These are phyloP conservation scores for Delphinella strobiligena DNA, from an alignment of 2,329 filamentous ascomycete species.

Conservation along the genomic window DNA sequence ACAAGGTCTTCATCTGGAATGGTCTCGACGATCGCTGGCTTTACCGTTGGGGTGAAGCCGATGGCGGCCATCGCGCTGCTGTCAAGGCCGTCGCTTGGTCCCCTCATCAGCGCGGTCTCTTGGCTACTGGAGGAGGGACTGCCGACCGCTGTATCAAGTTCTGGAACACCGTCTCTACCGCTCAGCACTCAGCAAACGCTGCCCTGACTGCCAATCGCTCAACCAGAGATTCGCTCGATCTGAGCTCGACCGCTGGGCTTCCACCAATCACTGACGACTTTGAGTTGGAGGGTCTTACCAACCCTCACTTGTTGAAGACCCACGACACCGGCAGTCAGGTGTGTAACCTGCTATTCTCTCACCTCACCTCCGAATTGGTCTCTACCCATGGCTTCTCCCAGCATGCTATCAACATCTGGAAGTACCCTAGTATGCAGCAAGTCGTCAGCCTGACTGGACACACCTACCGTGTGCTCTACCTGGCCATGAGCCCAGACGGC, in stretches of 20 bases:
- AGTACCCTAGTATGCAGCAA: conserved; percentile 96
- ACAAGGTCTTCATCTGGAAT: conserved; percentile 98
- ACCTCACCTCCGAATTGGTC: conserved; percentile 95
- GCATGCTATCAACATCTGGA: conserved; percentile 99
- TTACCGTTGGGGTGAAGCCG: conserved; percentile 90
- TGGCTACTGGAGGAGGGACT: conserved; percentile 93
- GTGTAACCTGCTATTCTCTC: conserved; percentile 96
- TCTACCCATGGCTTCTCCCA: conserved; percentile 95
- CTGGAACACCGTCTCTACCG: conserved; percentile 62
- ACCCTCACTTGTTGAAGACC: conserved; percentile 51
- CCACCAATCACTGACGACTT: conserved; percentile 14
- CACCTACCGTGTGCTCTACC: conserved; percentile 89
- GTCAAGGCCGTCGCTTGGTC: conserved; percentile 98
- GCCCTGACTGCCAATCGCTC: conserved; percentile 15
- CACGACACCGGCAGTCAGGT: conserved; percentile 96
- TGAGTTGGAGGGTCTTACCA: conserved; percentile 19
- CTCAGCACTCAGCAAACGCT: conserved; percentile 27
- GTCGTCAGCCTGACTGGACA: conserved; percentile 91
- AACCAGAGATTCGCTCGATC: conserved; percentile 9
- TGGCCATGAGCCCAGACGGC: conserved; percentile 95
- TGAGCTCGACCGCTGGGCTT: conserved; percentile 17
- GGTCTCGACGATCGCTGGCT: conserved; percentile 84
- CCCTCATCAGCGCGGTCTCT: conserved; percentile 81
- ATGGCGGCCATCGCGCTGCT: conserved; percentile 86
- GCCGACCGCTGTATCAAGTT: conserved; percentile 95